These are phyloP conservation scores for Graphiopsis chlorocephala DNA, from an alignment of 2,329 filamentous ascomycete species.

Conservation along the genomic window DNA sequence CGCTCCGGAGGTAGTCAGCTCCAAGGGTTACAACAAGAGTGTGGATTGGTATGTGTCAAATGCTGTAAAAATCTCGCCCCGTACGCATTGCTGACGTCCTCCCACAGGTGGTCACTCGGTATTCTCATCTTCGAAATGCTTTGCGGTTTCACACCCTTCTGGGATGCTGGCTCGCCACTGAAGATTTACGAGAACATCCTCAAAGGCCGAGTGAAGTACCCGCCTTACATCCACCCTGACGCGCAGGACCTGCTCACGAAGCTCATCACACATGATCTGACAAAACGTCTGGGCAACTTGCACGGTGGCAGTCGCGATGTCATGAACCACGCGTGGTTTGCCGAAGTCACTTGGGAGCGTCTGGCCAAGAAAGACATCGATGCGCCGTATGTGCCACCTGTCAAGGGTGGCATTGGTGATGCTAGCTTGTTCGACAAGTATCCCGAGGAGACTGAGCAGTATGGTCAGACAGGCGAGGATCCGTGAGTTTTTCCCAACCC, in stretches of 20 bases:
- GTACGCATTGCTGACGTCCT: slow-evolving; percentile 10
- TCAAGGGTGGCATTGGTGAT: slow-evolving; percentile 89
- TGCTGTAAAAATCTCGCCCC: neutral
- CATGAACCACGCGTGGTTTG: slow-evolving; percentile 94
- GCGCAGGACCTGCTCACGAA: slow-evolving; percentile 89
- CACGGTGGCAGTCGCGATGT: slow-evolving; percentile 89
- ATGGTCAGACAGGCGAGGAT: slow-evolving; percentile 75
- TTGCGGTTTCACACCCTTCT: slow-evolving; percentile 97
- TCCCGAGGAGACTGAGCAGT: slow-evolving; percentile 92
- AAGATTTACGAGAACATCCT: slow-evolving; percentile 99
- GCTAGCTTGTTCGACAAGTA: slow-evolving; percentile 98
- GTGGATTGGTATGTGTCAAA: slow-evolving; percentile 79
- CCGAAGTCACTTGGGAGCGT: slow-evolving; percentile 96
- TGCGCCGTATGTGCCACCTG: slow-evolving; percentile 93
- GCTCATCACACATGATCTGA: slow-evolving; percentile 90
- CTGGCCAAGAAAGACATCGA: slow-evolving; percentile 95
- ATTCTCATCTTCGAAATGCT: slow-evolving; percentile 99
- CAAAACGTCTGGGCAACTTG: slow-evolving; percentile 90
- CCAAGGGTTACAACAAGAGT: slow-evolving; percentile 99
- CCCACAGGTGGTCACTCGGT: slow-evolving; percentile 86
- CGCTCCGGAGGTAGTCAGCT: slow-evolving; percentile 96
- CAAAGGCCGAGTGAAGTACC: slow-evolving; percentile 93
- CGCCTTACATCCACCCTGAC: slow-evolving; percentile 89
- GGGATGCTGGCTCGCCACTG: slow-evolving; percentile 96
- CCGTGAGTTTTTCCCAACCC: slow-evolving; percentile 63